Percentiles rank a stretch among this genome's conserved stretches.
These are phyloP conservation scores for Athelia sp. DNA, from an alignment of 1,284 basidiomycete genomes.

Conservation along the genomic window DNA sequence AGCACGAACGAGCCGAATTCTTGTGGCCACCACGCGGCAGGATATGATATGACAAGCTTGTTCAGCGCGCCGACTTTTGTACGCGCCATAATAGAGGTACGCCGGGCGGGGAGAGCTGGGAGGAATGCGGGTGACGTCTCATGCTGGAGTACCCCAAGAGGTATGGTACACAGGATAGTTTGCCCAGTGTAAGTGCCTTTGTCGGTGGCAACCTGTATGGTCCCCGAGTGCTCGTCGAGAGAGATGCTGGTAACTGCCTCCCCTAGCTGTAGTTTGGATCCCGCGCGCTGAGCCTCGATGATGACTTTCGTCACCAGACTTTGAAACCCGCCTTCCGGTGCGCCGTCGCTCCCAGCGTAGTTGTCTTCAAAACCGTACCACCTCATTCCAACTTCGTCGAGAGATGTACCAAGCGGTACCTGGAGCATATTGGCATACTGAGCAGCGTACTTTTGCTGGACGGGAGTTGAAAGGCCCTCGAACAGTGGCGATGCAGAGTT, in stretches of 20 bases:
- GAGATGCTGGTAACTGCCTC: not conserved
- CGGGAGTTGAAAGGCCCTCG: not conserved
- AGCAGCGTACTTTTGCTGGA: not conserved
- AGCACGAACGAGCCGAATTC: constrained; percentile 9
- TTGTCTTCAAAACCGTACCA: constrained; percentile 5
- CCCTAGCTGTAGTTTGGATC: not conserved
- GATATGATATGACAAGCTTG: constrained; percentile 12
- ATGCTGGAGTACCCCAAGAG: constrained; percentile 13
- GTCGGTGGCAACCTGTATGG: not conserved
- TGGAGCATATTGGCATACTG: not conserved
- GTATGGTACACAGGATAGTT: constrained; percentile 12
- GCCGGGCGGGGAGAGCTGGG: constrained; percentile 10
- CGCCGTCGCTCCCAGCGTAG: constrained; percentile 7
- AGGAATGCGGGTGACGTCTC: constrained; percentile 5
- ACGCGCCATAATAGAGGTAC: constrained; percentile 6
- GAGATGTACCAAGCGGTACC: not conserved
- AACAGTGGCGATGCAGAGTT: not conserved
- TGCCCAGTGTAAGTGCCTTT: not conserved
- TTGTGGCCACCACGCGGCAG: constrained; percentile 13
- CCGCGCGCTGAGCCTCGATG: not conserved
- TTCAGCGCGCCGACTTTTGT: constrained; percentile 13
- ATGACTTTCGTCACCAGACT: constrained; percentile 2
- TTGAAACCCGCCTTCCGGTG: constrained; percentile 9
- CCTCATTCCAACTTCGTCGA: not conserved
- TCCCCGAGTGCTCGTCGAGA: not conserved